Percentiles rank a stretch among this genome's conserved stretches.
phyloP scores from a whole-genome alignment of 768 basidiomycete genomes.

The Rickenella mellea region DNA sequence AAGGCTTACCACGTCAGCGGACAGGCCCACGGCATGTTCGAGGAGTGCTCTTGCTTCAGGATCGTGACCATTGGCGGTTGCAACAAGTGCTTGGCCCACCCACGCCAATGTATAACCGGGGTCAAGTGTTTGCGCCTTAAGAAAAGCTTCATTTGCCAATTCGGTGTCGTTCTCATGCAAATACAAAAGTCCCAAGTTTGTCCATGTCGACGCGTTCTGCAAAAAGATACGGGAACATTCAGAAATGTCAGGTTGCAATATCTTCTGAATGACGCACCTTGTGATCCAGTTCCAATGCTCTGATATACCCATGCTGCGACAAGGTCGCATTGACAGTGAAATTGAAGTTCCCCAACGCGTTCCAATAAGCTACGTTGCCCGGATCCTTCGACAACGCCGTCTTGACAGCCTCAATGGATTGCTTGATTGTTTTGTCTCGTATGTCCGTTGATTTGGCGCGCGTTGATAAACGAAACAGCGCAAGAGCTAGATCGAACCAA shows the following conservation, averaged over 20 bases:
- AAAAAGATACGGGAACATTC: conserved; percentile 2
- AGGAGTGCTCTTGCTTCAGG: conserved; percentile 59
- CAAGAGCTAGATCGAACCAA: conserved; percentile 66
- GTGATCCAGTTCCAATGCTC: conserved; percentile 73
- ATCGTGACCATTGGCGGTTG: conserved; percentile 46
- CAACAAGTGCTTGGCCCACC: conserved; percentile 81
- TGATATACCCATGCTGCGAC: conserved; percentile 89
- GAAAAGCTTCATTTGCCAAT: conserved; percentile 78
- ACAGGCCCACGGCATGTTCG: conserved; percentile 60
- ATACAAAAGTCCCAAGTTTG: conserved; percentile 82
- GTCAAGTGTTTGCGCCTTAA: conserved; percentile 83
- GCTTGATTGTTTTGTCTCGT: conserved; percentile 24
- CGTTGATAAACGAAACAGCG: conserved; percentile 41
- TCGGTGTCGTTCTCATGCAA: conserved; percentile 69
- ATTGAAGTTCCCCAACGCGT: conserved; percentile 65
- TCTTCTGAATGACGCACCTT: conserved; percentile 42
- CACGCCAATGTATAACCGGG: conserved; percentile 84
- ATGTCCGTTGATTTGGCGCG: conserved; percentile 21
- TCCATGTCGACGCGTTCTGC: conserved; percentile 73
- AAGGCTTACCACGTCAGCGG: conserved; percentile 45
- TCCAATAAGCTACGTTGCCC: conserved; percentile 70
- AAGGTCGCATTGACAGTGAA: conserved; percentile 58
- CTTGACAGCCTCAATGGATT: conserved; percentile 46
- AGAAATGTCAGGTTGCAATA: neutral
- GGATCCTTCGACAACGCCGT: conserved; percentile 69